These are phyloP conservation scores for Tetrahymena elliotti DNA, from an alignment of 73 alveolate genomes.

Conservation along the genomic window DNA sequence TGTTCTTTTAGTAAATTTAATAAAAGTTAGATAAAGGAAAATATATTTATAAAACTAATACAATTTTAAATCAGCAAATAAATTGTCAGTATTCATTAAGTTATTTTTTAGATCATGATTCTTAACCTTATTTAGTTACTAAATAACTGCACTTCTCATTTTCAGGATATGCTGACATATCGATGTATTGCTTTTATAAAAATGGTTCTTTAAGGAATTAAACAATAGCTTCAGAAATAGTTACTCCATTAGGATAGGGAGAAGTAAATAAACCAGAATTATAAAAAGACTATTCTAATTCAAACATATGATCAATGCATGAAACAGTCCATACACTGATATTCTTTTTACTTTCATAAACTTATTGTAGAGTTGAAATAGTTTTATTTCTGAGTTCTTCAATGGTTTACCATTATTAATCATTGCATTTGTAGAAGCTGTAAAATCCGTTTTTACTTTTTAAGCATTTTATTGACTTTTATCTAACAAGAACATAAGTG, in stretches of 20 bases:
- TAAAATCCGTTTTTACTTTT: background rate
- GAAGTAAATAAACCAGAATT: background rate
- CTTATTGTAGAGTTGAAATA: background rate
- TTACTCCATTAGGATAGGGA: background rate
- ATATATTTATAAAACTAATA: too few relatives aligned
- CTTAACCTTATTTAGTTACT: background rate
- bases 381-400: background rate
- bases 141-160: background rate
- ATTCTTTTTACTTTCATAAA: background rate
- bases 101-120: background rate
- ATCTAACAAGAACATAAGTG: background rate
- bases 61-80: background rate
- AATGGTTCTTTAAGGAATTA: background rate
- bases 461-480: background rate
- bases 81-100: too few relatives aligned
- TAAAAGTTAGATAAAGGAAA: too few relatives aligned
- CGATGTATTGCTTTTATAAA: background rate
- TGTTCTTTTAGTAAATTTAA: too few relatives aligned
- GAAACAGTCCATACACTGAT: background rate
- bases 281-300: background rate
- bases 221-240: background rate
- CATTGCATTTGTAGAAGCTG: background rate
- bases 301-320: background rate
- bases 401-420: background rate
- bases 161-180: background rate